Evolutionary conservation across 108 stramenopile genomes (phyloP).

Genomic region (Hondaea fermentalgiana): DNA sequence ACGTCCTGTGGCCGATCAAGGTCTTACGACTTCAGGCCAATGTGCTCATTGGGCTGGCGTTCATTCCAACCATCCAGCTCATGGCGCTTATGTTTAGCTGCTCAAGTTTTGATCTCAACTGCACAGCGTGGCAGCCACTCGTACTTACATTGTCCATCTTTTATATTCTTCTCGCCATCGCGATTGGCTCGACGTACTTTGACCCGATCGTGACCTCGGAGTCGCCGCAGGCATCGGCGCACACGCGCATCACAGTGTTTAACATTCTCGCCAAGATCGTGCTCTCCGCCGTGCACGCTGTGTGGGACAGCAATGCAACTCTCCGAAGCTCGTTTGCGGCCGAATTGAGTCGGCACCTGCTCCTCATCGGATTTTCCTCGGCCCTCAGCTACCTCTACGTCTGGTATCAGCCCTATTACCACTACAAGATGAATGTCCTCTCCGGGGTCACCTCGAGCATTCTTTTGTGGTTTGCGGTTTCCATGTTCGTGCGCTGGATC

Average conservation of each 20-base stretch:
- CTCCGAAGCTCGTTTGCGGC: not conserved
- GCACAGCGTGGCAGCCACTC: not conserved
- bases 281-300: not conserved
- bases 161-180: not conserved
- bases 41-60: not conserved
- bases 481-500: constrained; percentile 2
- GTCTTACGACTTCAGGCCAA: not conserved
- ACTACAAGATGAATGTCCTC: not conserved
- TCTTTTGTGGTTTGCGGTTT: not conserved
- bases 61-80: not conserved
- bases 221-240: not conserved
- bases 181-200: not conserved
- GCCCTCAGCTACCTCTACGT: not conserved
- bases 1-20: not conserved
- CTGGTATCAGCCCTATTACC: not conserved
- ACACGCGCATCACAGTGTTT: not conserved
- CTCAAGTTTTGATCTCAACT: not conserved
- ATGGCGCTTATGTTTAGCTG: not conserved
- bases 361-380: not conserved
- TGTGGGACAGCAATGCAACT: not conserved
- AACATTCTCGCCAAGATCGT: not conserved
- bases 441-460: not conserved
- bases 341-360: not conserved
- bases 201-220: not conserved
- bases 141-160: not conserved